Percentiles rank a stretch among this genome's conserved stretches.
Evolutionary conservation across 2,329 filamentous ascomycete species (phyloP).

Genomic region (Metarhizium robertsii): DNA sequence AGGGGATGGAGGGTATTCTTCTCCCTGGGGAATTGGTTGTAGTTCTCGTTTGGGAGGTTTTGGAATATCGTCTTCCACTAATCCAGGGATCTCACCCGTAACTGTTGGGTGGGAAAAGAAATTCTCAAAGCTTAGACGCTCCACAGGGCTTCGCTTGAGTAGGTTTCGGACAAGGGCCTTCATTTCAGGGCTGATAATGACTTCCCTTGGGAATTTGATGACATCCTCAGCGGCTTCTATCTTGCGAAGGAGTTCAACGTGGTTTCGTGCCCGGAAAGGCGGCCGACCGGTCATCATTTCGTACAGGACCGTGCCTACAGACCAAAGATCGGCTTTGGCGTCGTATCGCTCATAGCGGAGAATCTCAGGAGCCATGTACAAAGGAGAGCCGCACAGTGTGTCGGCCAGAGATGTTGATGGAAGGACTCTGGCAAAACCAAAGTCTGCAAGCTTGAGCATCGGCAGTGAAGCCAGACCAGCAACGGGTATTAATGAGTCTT

Average conservation of each 20-base stretch:
- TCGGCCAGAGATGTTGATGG: conserved; percentile 88
- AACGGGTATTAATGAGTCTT: conserved; percentile 70
- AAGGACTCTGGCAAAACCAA: conserved; percentile 91
- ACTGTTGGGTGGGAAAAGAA: conserved; percentile 75
- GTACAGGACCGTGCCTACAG: conserved; percentile 87
- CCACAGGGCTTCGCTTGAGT: conserved; percentile 75
- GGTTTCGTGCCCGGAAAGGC: conserved; percentile 86
- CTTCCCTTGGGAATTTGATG: conserved; percentile 72
- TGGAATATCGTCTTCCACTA: conserved; percentile 68
- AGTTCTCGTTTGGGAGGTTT: conserved; percentile 27
- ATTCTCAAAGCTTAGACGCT: conserved; percentile 75
- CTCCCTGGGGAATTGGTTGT: conserved; percentile 22
- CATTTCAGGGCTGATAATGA: conserved; percentile 62
- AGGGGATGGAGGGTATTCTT: conserved; percentile 17
- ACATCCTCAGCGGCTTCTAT: conserved; percentile 84
- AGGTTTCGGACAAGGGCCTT: conserved; percentile 73
- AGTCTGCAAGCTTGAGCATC: conserved; percentile 96
- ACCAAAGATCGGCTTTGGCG: conserved; percentile 95
- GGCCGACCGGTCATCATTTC: conserved; percentile 91
- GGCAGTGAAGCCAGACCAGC: conserved; percentile 77
- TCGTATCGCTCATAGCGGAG: conserved; percentile 95
- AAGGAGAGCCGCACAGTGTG: conserved; percentile 88
- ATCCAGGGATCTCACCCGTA: conserved; percentile 64
- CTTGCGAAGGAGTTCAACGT: conserved; percentile 84
- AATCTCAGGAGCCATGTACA: conserved; percentile 99